phyloP scores from a whole-genome alignment of 331 rosid species.

The Malus hybrid region DNA sequence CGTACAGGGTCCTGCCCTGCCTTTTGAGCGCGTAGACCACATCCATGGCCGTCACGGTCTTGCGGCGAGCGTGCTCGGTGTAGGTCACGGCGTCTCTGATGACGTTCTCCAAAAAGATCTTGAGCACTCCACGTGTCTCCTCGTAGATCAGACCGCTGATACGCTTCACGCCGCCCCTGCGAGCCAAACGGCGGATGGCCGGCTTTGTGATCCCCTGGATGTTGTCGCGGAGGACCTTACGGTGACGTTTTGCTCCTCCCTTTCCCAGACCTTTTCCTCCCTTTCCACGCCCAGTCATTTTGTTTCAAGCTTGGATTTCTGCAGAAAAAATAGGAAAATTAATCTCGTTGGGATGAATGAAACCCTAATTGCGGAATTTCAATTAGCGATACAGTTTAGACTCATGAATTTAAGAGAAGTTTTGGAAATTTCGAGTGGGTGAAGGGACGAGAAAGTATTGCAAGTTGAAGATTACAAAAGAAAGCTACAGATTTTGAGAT shows the following conservation, averaged over 20 bases:
- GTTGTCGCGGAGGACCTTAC: constrained; percentile 23
- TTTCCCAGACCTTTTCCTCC: constrained; percentile 19
- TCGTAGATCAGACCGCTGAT: constrained; percentile 13
- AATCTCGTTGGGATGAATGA: not conserved
- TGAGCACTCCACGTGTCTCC: constrained; percentile 15
- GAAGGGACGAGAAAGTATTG: not conserved
- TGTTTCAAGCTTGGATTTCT: not conserved
- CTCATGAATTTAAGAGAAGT: not conserved
- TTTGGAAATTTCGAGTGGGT: too few species aligned
- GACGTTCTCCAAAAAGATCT: constrained; percentile 18
- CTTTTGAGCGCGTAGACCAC: constrained; percentile 17
- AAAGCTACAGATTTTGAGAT: not conserved
- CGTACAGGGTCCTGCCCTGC: constrained; percentile 18
- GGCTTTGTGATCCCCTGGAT: constrained; percentile 13
- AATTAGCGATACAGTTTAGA: not conserved
- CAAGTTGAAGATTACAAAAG: not conserved
- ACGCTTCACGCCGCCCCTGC: constrained; percentile 13
- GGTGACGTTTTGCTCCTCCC: constrained; percentile 22
- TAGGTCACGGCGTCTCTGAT: constrained; percentile 18
- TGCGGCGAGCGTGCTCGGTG: constrained; percentile 10
- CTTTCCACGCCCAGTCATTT: constrained; percentile 23
- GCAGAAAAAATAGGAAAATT: not conserved
- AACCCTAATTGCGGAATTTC: not conserved
- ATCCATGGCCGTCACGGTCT: constrained; percentile 19
- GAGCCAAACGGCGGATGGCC: constrained; percentile 7